Percentiles rank a stretch among this genome's conserved stretches.
phyloP scores from a whole-genome alignment of 495 filamentous ascomycete genomes.

The Trichoderma reesei region DNA sequence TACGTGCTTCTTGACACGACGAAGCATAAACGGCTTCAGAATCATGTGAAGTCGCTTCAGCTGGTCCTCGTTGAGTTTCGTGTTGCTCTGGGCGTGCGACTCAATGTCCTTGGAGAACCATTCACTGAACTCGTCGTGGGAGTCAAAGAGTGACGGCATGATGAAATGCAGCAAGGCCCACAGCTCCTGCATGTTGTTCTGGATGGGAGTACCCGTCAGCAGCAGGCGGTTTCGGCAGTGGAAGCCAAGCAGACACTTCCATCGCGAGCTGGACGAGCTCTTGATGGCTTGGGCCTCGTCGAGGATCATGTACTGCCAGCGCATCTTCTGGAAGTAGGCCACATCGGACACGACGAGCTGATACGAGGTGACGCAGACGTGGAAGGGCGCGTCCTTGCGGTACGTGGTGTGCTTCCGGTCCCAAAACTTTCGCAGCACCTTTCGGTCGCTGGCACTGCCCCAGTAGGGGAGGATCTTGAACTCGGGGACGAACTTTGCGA shows the following conservation, averaged over 20 bases:
- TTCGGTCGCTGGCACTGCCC: conserved; percentile 89
- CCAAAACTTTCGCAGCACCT: conserved; percentile 97
- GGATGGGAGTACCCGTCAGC: conserved; percentile 93
- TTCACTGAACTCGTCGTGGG: conserved; percentile 97
- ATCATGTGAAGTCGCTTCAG: conserved; percentile 97
- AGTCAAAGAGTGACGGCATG: conserved; percentile 97
- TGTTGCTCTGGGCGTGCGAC: conserved; percentile 96
- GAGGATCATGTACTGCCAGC: conserved; percentile 99
- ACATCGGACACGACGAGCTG: conserved; percentile 94
- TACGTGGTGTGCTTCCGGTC: conserved; percentile 96
- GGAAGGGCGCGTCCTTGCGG: conserved; percentile 83
- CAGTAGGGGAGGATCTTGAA: conserved; percentile 96
- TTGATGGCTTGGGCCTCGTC: conserved; percentile 99
- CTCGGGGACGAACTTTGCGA: conserved; percentile 82
- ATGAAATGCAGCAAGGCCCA: conserved; percentile 98
- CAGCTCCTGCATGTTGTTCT: conserved; percentile 99
- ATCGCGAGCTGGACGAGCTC: conserved; percentile 88
- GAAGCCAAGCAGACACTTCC: conserved; percentile 92
- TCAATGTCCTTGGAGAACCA: conserved; percentile 99
- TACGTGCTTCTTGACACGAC: conserved; percentile 97
- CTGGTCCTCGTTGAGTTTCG: conserved; percentile 96
- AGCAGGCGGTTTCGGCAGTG: conserved; percentile 91
- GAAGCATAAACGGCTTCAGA: conserved; percentile 97
- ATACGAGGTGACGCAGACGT: conserved; percentile 93
- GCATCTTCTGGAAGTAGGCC: conserved; percentile 95